A percentile compares a stretch with the other conserved stretches of the same genome.
phyloP scores from a whole-genome alignment of 345 rosid genomes.

The Ricinus communis region DNA sequence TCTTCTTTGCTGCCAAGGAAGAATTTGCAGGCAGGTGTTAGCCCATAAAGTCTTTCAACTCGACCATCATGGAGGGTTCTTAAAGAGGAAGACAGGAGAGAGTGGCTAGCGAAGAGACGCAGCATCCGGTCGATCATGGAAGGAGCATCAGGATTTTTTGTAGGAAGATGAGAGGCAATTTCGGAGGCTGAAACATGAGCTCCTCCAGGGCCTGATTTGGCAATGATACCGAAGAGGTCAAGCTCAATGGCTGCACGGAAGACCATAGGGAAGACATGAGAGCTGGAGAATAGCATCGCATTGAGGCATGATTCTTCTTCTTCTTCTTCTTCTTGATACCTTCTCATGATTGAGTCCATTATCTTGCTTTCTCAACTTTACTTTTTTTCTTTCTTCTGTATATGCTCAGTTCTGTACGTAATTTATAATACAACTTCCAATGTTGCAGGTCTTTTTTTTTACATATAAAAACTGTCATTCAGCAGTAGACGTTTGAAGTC shows the following conservation, averaged over 20 bases:
- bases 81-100: conserved; percentile 20
- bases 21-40: conserved; percentile 25
- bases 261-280: conserved; percentile 16
- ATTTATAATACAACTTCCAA: too few species aligned
- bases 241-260: conserved; percentile 31
- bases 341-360: too few species aligned
- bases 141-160: conserved; percentile 22
- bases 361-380: too few species aligned
- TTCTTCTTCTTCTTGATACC: background rate
- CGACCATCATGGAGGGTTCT: conserved; percentile 13
- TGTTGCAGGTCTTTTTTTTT: too few species aligned
- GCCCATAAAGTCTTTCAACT: conserved; percentile 29
- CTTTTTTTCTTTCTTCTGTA: too few species aligned
- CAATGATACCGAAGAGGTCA: conserved; percentile 21
- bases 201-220: conserved; percentile 15
- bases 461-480: too few species aligned
- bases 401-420: too few species aligned
- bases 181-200: conserved; percentile 25
- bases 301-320: conserved; percentile 19
- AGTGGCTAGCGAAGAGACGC: conserved; percentile 29
- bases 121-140: conserved; percentile 32
- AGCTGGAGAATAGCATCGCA: conserved; percentile 16
- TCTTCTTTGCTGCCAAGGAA: conserved; percentile 21
- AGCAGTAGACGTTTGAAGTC: too few species aligned
- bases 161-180: conserved; percentile 29